A percentile compares a stretch with the other conserved stretches of the same genome.
Conservation (phyloP, 108 stramenopile genomes). For the Schizochytrium sp. region DNA sequence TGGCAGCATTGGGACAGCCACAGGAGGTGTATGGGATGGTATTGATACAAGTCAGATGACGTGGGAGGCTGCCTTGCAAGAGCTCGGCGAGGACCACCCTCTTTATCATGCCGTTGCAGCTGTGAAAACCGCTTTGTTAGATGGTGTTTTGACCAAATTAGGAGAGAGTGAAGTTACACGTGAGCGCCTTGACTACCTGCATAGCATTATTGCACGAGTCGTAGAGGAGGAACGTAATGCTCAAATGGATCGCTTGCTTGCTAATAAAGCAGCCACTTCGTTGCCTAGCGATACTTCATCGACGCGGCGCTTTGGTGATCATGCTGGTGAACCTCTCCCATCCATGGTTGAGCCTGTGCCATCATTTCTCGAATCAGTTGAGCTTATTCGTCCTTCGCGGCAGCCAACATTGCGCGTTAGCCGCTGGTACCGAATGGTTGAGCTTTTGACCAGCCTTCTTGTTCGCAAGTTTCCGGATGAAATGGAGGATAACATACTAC, state of each 20-base stretch:
- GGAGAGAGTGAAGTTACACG: slow-evolving; percentile 30
- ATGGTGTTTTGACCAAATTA: not conserved
- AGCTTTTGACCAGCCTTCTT: slow-evolving; percentile 25
- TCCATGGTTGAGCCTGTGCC: not conserved
- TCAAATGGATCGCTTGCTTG: not conserved
- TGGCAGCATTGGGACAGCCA: slow-evolving; percentile 13
- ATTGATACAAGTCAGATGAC: slow-evolving; percentile 33
- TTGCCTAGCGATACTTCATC: not conserved
- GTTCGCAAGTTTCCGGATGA: slow-evolving; percentile 55
- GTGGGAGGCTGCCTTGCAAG: not conserved
- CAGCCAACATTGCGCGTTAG: not conserved
- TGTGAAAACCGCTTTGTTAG: not conserved
- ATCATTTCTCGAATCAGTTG: not conserved
- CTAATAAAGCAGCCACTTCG: not conserved
- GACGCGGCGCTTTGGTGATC: no score
- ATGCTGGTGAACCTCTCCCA: no score
- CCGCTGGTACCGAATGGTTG: slow-evolving; percentile 1
- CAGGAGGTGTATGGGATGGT: slow-evolving; percentile 33
- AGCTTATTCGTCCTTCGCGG: slow-evolving; percentile 22
- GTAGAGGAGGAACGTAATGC: slow-evolving; percentile 21
- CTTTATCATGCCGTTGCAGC: slow-evolving; percentile 2
- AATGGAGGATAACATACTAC: not conserved
- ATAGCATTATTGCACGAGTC: not conserved
- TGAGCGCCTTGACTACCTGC: slow-evolving; percentile 52
- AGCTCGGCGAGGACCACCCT: not conserved